These are phyloP conservation scores for Diaporthe ampelina DNA, from an alignment of 2,329 filamentous ascomycete species.

Conservation along the genomic window DNA sequence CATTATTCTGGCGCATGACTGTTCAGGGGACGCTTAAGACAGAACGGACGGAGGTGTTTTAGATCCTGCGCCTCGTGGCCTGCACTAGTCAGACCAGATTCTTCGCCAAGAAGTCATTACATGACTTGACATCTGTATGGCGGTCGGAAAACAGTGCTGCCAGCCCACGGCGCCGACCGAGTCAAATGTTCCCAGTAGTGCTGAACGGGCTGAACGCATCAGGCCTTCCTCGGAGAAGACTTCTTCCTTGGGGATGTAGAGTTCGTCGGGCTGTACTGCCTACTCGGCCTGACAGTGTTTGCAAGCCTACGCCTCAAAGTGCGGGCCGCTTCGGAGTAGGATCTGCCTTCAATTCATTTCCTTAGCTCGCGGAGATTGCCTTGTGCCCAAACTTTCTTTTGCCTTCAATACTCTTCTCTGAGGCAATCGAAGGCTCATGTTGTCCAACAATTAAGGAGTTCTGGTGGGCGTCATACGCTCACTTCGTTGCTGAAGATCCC, in stretches of 20 bases:
- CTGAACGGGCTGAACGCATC: background rate
- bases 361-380: background rate
- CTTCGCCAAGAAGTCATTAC: conserved; percentile 16
- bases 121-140: conserved; percentile 4
- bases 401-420: background rate
- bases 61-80: conserved; percentile 18
- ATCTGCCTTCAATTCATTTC: conserved; percentile 2
- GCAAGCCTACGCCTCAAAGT: background rate
- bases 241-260: background rate
- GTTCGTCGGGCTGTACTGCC: background rate
- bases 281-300: background rate
- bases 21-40: conserved; percentile 3
- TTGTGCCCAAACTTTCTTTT: conserved; percentile 1
- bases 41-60: conserved; percentile 31
- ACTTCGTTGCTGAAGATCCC: background rate
- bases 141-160: background rate
- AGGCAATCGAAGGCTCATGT: background rate
- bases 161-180: background rate
- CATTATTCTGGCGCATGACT: conserved; percentile 7
- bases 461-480: background rate
- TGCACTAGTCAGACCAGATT: conserved; percentile 24
- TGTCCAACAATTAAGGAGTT: background rate
- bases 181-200: conserved; percentile 11
- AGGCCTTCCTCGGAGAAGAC: background rate
- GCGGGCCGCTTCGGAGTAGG: background rate